phyloP scores from a whole-genome alignment of 2,329 filamentous ascomycete genomes.

The Epichloe coenophiala region DNA sequence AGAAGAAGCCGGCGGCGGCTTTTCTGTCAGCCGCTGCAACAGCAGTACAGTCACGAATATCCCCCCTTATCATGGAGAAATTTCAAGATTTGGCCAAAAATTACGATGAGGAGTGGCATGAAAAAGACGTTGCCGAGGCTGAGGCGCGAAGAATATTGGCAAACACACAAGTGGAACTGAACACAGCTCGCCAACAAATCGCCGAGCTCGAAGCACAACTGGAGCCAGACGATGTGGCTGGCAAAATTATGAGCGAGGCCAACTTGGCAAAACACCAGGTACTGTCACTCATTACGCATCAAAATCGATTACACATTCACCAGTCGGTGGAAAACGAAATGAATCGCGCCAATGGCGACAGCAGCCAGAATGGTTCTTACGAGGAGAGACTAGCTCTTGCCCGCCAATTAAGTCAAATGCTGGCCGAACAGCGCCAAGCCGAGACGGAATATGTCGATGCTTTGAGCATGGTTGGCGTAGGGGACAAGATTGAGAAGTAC shows the following conservation, averaged over 20 bases:
- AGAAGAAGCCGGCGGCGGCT: constrained; percentile 26
- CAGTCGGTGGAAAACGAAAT: constrained; percentile 38
- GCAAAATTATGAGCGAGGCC: constrained; percentile 37
- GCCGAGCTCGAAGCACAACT: constrained; percentile 40
- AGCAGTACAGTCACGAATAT: constrained; percentile 55
- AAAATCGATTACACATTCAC: constrained; percentile 39
- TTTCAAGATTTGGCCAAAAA: constrained; percentile 55
- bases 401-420: constrained; percentile 39
- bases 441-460: constrained; percentile 58
- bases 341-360: constrained; percentile 35
- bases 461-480: constrained; percentile 53
- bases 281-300: constrained; percentile 34
- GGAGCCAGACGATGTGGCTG: constrained; percentile 40
- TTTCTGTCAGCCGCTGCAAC: constrained; percentile 54
- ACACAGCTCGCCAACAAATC: constrained; percentile 44
- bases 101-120: constrained; percentile 63
- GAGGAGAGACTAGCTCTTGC: constrained; percentile 46
- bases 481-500: constrained; percentile 63
- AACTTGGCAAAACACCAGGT: constrained; percentile 35
- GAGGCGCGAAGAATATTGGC: constrained; percentile 53
- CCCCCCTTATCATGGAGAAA: constrained; percentile 58
- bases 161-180: constrained; percentile 55
- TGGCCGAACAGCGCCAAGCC: constrained; percentile 46
- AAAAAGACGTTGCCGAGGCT: constrained; percentile 56
- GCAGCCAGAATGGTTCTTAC: constrained; percentile 28